Base-by-base conservation (phyloP, 768 basidiomycete species). In the Boletus subparvulus region DNA sequence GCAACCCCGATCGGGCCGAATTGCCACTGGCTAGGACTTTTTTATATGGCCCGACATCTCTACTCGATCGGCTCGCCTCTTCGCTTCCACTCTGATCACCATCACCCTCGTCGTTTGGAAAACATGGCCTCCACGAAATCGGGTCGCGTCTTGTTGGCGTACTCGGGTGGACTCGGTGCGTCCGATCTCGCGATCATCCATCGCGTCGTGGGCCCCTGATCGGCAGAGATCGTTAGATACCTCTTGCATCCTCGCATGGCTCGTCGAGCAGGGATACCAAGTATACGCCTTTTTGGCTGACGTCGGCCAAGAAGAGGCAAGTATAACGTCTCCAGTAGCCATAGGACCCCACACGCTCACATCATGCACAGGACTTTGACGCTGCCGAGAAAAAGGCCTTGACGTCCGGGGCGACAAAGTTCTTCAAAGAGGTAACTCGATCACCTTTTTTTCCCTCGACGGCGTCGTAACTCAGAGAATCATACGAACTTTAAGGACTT, bases 221-320 rank as follows among this genome's bases (percentile, higher is more conserved):
- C 59, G 47, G 32, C 28, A 28, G 49, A 47, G 50, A 51, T 51
- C 59, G 39, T n/a, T 32, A 68, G 97, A 99, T 75, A 99, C 97
- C 21, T 98, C 96, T 37, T 98, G 96, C 77, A 99, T 99, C 77
- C 88, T 98, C 65, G 93, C 93, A 50, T 99, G 96, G 96, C 80
- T 99, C 75, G 94, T 98, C 74, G 97, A 99, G 73, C 82, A 98
- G 73, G 94, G 93, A 55, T 99, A 98, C 76, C 92, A 98, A 69
- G 96, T 98, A 61, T 85, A 89, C 64, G 93, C 94, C 24, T 98
- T 95, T 83, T 94, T 96, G 91, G 92, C 93, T 13, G 92, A 95
- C 76, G 89, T 96, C 54, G 93, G 92, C 13, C 92, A 94, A 65
- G 92, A 94, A 73, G 92, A 94, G 80, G 91, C 86, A 50, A 32